Base-by-base conservation (phyloP, 768 basidiomycete genomes). In the Pluteus cervinus region DNA sequence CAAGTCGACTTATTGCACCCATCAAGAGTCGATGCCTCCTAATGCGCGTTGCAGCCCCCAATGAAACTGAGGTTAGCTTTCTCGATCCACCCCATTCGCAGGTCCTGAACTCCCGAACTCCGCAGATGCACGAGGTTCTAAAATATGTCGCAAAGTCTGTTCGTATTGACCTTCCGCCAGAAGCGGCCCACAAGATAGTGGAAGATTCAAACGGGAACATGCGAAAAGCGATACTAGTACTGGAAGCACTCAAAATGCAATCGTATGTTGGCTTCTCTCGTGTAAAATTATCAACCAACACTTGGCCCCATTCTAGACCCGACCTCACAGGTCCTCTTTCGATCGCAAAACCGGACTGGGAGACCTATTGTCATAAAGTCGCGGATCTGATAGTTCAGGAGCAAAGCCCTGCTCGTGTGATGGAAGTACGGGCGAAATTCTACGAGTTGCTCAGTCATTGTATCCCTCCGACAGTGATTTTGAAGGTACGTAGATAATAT, bases 271-370 rank as follows among this genome's bases (percentile, higher is more conserved):
- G 31, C 36, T 37, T 18, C 22, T 14, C 32, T 37, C 37, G 11
- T 36, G n/a, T n/a, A 2, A 12, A 18, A 17, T 28, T 33, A 21
- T 40, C 25, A 23, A 18, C 18, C 15, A 20, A 25, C 7, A 16
- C 37, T 44, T 34, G n/a, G 23, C 29, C 35, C 24, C 12, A 33
- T 29, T 41, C 33, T 49, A 90, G 87, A 39, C 85, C 87, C n/a
- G 86, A 91, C 56, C 69, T 94, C 25, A 74, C 79, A 4, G 86
- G 86, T 22, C 64, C 84, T 25, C 61, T 91, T 40, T 71, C 74
- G 23, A 90, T 94, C 40, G 90, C 92, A 10, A 92, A 97, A 60
- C 92, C 96, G n/a, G 96, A 99, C 54, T 99, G 96, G 96, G 96
- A 99, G 59, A 87, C 86, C 8, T 99, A 96, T 55, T 96, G 93